Percentiles rank a stretch among this genome's conserved stretches.
Conservation (phyloP, 495 filamentous ascomycete genomes). For the Penicillium samsonianum region DNA sequence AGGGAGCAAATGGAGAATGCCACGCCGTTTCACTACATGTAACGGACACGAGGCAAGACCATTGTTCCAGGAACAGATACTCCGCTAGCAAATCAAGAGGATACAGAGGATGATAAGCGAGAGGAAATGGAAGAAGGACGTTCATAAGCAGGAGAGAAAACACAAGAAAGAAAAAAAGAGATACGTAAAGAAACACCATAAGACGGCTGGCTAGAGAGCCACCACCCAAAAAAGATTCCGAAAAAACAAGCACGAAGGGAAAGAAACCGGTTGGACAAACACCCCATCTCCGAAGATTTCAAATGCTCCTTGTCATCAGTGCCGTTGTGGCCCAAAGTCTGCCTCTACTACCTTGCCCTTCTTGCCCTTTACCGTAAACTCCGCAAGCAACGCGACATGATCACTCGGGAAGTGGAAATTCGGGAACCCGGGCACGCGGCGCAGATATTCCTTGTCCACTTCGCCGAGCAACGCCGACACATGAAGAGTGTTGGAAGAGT, state of each 20-base stretch:
- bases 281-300: conserved; percentile 43
- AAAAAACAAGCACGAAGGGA: conserved; percentile 34
- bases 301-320: conserved; percentile 48
- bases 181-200: conserved; percentile 26
- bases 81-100: conserved; percentile 22
- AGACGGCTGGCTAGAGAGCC: conserved; percentile 31
- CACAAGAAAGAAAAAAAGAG: conserved; percentile 22
- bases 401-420: conserved; percentile 98
- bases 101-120: conserved; percentile 15
- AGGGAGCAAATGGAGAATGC: conserved; percentile 18
- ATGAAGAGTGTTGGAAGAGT: conserved; percentile 86
- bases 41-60: conserved; percentile 14
- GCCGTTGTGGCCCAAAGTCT: conserved; percentile 61
- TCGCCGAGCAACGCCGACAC: conserved; percentile 85
- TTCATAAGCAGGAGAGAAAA: conserved; percentile 27
- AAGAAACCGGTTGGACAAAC: conserved; percentile 44
- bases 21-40: conserved; percentile 29
- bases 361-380: conserved; percentile 90
- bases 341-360: conserved; percentile 73
- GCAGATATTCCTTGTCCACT: conserved; percentile 87
- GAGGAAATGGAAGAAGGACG: conserved; percentile 12
- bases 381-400: conserved; percentile 87
- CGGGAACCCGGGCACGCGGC: conserved; percentile 89
- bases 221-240: conserved; percentile 45
- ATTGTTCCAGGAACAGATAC: conserved; percentile 14